Evolutionary conservation across 2,329 filamentous ascomycete species (phyloP).

Genomic region (Colletotrichum sp.): DNA sequence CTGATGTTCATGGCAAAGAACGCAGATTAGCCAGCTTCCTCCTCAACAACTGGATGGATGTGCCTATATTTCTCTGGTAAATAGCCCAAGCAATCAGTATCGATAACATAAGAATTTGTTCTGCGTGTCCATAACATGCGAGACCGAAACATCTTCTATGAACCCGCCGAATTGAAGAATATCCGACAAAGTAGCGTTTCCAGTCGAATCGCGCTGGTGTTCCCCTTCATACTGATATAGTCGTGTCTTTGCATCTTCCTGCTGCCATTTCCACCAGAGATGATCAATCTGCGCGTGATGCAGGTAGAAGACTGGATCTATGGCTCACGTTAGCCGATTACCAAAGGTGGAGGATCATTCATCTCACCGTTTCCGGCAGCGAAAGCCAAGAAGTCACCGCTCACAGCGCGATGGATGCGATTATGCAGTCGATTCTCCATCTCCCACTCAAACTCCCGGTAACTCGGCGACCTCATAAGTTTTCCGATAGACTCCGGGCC

Average conservation of each 20-base stretch:
- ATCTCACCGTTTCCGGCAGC: conserved; percentile 18
- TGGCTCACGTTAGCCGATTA: neutral
- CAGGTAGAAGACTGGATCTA: neutral
- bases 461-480: neutral
- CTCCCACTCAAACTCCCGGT: neutral
- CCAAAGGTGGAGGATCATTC: neutral
- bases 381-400: conserved; percentile 17
- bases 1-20: neutral
- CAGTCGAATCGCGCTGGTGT: neutral
- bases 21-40: neutral
- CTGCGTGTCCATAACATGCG: neutral
- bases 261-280: neutral
- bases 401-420: conserved; percentile 4
- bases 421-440: conserved; percentile 13
- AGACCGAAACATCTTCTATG: neutral
- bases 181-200: neutral
- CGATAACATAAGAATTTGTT: neutral
- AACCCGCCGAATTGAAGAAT: neutral
- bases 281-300: neutral
- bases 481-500: neutral
- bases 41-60: neutral
- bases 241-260: neutral
- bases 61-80: neutral
- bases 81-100: neutral
- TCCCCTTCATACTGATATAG: neutral